A percentile compares a stretch with the other conserved stretches of the same genome.
These are phyloP conservation scores for Gaeumannomyces sp. DNA, from an alignment of 2,329 filamentous ascomycete genomes.

Conservation along the genomic window DNA sequence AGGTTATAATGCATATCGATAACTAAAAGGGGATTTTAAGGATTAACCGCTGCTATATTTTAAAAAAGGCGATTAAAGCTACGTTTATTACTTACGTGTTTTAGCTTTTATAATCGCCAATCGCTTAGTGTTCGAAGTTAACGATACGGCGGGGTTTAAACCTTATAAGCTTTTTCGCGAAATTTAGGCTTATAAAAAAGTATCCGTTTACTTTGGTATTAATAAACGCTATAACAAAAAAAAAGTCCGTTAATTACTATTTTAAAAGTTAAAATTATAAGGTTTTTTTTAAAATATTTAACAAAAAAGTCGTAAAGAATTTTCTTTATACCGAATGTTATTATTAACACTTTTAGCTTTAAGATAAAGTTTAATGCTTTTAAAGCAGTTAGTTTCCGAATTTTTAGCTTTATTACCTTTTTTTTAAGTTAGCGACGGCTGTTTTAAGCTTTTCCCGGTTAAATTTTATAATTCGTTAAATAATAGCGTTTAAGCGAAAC, in stretches of 20 bases:
- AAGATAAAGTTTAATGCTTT: neutral
- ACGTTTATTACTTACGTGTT: neutral
- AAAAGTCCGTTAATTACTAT: neutral
- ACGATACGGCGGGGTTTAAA: neutral
- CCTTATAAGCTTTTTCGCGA: neutral
- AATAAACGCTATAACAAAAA: neutral
- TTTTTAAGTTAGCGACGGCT: neutral
- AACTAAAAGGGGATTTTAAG: neutral
- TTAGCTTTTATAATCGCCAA: neutral
- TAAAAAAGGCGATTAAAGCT: neutral
- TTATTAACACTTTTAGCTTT: neutral
- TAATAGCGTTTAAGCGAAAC: neutral
- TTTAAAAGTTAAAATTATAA: no score
- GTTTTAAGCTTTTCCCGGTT: neutral
- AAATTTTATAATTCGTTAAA: neutral
- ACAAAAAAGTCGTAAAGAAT: neutral
- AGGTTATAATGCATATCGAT: neutral
- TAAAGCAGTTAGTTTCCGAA: neutral
- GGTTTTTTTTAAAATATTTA: neutral
- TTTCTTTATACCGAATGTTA: neutral
- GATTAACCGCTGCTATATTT: neutral
- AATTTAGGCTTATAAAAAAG: neutral
- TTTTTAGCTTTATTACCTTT: neutral
- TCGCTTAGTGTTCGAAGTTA: neutral
- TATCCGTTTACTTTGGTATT: neutral